phyloP scores from a whole-genome alignment of 2,329 filamentous ascomycete genomes.

The Alternaria arbusti region DNA sequence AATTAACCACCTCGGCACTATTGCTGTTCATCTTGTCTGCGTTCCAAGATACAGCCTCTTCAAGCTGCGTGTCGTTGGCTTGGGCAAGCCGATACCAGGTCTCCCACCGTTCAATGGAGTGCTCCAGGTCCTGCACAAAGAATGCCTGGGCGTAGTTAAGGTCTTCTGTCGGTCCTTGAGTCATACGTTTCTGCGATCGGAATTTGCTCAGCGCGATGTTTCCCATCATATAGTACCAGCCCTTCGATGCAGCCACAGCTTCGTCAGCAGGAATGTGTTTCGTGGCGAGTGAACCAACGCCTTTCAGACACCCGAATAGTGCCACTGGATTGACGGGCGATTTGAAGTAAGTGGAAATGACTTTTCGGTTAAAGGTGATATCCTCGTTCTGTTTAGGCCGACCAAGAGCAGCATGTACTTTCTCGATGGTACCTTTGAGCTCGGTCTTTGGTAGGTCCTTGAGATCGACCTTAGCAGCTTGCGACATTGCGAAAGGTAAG shows the following conservation, averaged over 20 bases:
- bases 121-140: conserved; percentile 81
- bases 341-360: conserved; percentile 81
- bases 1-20: conserved; percentile 72
- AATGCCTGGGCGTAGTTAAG: conserved; percentile 81
- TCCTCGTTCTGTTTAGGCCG: conserved; percentile 76
- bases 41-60: conserved; percentile 86
- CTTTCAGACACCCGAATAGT: conserved; percentile 80
- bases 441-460: conserved; percentile 93
- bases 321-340: conserved; percentile 81
- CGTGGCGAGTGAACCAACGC: conserved; percentile 63
- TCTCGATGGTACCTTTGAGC: conserved; percentile 86
- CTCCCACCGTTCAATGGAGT: conserved; percentile 82
- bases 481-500: conserved; percentile 80
- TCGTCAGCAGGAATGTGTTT: conserved; percentile 67
- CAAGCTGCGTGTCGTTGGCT: conserved; percentile 84
- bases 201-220: conserved; percentile 90
- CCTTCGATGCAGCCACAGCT: conserved; percentile 73
- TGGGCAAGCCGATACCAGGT: conserved; percentile 89
- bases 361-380: conserved; percentile 84
- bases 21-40: conserved; percentile 91
- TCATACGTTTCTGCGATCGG: conserved; percentile 76
- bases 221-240: conserved; percentile 92
- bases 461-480: conserved; percentile 83
- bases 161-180: conserved; percentile 80
- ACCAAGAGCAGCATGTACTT: conserved; percentile 87